Evolutionary conservation across 1,284 basidiomycete genomes (phyloP).

Genomic region (Mycosarcoma mackinlayi): DNA sequence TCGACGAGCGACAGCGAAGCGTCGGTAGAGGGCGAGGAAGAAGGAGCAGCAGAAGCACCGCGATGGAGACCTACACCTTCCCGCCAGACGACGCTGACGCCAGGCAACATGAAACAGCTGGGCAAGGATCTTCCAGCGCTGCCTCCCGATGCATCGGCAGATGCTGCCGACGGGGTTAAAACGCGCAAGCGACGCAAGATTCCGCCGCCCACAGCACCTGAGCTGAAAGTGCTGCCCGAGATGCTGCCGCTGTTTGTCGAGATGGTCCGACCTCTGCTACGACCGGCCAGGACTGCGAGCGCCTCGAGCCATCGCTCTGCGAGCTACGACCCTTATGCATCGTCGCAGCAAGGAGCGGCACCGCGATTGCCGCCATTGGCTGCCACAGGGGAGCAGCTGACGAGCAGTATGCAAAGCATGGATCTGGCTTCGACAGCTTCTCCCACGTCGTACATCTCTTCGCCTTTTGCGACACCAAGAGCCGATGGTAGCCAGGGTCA

Average conservation of each 20-base stretch:
- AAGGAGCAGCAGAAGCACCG: slow-evolving; percentile 7
- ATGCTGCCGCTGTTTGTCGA: slow-evolving; percentile 64
- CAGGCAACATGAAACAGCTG: slow-evolving; percentile 17
- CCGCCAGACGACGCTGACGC: slow-evolving; percentile 34
- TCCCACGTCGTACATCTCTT: slow-evolving; percentile 31
- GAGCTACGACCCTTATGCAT: slow-evolving; percentile 33
- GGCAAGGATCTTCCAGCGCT: slow-evolving; percentile 55
- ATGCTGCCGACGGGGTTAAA: slow-evolving; percentile 11
- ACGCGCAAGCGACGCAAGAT: slow-evolving; percentile 70
- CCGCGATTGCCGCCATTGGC: slow-evolving; percentile 14
- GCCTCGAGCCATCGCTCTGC: slow-evolving; percentile 34
- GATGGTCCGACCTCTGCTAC: slow-evolving; percentile 54
- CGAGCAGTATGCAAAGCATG: slow-evolving; percentile 18
- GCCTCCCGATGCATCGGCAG: slow-evolving; percentile 15
- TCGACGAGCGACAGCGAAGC: slow-evolving; percentile 40
- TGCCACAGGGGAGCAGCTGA: slow-evolving; percentile 10
- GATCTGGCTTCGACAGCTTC: slow-evolving; percentile 19
- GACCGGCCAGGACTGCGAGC: slow-evolving; percentile 48
- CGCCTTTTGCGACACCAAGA: slow-evolving; percentile 23
- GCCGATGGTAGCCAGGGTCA: slow-evolving; percentile 6
- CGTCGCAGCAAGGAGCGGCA: slow-evolving; percentile 1
- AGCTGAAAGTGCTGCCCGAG: slow-evolving; percentile 74
- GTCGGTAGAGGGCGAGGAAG: slow-evolving; percentile 22
- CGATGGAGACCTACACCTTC: slow-evolving; percentile 45
- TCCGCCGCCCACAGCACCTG: slow-evolving; percentile 76